Base-by-base conservation (phyloP, 805 yeast genomes). In the Candida khao-thaluensis region DNA sequence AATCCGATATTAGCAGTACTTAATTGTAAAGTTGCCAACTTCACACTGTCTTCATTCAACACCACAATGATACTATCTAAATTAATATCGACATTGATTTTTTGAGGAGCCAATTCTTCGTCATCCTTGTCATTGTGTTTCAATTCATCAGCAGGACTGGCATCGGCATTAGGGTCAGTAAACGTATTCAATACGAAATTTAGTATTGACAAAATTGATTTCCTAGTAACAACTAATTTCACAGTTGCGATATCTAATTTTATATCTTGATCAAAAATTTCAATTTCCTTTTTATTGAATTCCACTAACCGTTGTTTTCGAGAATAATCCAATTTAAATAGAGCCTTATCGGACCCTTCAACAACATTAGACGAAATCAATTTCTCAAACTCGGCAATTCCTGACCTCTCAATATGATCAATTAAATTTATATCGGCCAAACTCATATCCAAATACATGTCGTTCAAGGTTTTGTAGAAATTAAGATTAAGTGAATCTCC, bases 141-240 rank as follows among this genome's bases (percentile, higher is more conserved):
- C 42, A 84, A 66, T 21, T 70, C 79, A 62, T 82, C 90, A 0
- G 89, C 82, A 1, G 87, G 85, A 1, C 79, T 65, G 4, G 30
- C 32, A 30, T 77, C 60, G 1, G 84, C 81, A 45, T 78, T 74
- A 0, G 95, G 95, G 59, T 82, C 82, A 0, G 96, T 84, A 57
- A 93, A 93, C 0, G 98, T 93, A 31, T 88, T 85, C 52, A 90
- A 66, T 2, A 85, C 70, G 57, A 82, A 93, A 57, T 89, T 91
- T 47, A 91, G 62, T 10, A 93, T 64, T 1, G 95, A 83, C 44
- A 93, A 68, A 11, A 85, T 62, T 1, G 95, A 84, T 53, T 79
- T 84, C 34, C 97, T 78, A 0, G 95, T 79, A 5, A 90, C 61
- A 2, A 85, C 82, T 25, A 85, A 72, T 45, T 78, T 78, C 38